phyloP scores from a whole-genome alignment of 371 early-diverging fungal genomes.

The Mortierella sp. region DNA sequence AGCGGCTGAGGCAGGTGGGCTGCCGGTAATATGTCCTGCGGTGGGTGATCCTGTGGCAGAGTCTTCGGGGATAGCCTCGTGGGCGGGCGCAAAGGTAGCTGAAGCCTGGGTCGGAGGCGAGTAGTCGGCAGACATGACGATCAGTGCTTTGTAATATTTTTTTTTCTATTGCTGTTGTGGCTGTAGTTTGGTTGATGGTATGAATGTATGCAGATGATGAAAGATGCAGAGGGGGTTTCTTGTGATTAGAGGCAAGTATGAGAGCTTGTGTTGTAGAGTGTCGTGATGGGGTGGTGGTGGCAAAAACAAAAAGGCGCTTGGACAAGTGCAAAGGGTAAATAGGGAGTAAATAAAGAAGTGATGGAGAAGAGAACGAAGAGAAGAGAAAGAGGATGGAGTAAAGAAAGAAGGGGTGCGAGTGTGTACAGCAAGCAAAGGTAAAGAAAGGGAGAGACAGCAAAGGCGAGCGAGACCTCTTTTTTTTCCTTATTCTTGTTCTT shows the following conservation, averaged over 20 bases:
- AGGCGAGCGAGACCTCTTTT: not conserved
- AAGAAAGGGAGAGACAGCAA: not conserved
- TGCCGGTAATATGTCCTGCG: not conserved
- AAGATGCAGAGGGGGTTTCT: not conserved
- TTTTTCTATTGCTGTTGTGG: not conserved
- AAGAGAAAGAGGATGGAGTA: not conserved
- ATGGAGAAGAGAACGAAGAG: not conserved
- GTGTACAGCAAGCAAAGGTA: not conserved
- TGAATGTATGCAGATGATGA: not conserved
- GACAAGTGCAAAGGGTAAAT: not conserved
- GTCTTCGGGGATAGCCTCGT: constrained; percentile 17
- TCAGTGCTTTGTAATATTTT: not conserved
- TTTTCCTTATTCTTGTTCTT: not conserved
- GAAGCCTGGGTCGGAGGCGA: constrained; percentile 11
- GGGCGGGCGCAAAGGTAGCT: constrained; percentile 22
- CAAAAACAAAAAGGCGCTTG: not conserved
- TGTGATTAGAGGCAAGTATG: not conserved
- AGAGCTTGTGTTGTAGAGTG: not conserved
- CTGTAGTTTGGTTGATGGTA: not conserved
- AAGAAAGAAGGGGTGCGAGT: not conserved
- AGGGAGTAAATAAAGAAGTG: not conserved
- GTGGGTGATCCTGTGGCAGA: constrained; percentile 10
- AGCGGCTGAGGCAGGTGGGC: constrained; percentile 22
- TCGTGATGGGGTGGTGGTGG: not conserved
- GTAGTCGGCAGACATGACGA: not conserved